These are phyloP conservation scores for Alternaria hordeiaustralica DNA, from an alignment of 2,329 filamentous ascomycete species.

Conservation along the genomic window DNA sequence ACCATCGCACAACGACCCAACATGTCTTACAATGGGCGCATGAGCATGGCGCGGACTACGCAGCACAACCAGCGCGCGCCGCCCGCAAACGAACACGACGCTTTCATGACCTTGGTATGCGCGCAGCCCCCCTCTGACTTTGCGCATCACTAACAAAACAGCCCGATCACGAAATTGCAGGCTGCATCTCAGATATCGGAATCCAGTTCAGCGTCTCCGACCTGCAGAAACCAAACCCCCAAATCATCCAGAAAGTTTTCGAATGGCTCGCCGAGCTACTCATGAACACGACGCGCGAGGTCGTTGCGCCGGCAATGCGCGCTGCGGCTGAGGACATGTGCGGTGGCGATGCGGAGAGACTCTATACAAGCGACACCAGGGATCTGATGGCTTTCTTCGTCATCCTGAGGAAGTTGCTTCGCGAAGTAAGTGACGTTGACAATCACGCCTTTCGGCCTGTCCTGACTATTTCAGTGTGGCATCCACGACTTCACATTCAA, in stretches of 20 bases:
- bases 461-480: conserved; percentile 67
- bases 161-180: conserved; percentile 82
- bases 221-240: conserved; percentile 89
- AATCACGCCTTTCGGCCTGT: neutral
- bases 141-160: conserved; percentile 41
- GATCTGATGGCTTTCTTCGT: conserved; percentile 97
- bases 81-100: conserved; percentile 54
- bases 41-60: conserved; percentile 56
- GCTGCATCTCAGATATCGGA: conserved; percentile 96
- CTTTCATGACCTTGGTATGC: conserved; percentile 59
- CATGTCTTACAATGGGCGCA: conserved; percentile 59
- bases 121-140: neutral
- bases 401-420: conserved; percentile 77
- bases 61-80: conserved; percentile 49
- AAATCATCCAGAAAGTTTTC: conserved; percentile 96
- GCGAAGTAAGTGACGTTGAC: conserved; percentile 58
- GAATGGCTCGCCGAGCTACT: conserved; percentile 96
- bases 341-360: conserved; percentile 77
- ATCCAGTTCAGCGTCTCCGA: conserved; percentile 87
- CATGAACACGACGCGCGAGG: conserved; percentile 91
- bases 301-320: conserved; percentile 93
- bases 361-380: conserved; percentile 83
- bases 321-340: conserved; percentile 88
- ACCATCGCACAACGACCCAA: conserved; percentile 4
- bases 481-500: conserved; percentile 93